These are phyloP conservation scores for Heimioporus sp. DNA, from an alignment of 768 basidiomycete genomes.

Conservation along the genomic window DNA sequence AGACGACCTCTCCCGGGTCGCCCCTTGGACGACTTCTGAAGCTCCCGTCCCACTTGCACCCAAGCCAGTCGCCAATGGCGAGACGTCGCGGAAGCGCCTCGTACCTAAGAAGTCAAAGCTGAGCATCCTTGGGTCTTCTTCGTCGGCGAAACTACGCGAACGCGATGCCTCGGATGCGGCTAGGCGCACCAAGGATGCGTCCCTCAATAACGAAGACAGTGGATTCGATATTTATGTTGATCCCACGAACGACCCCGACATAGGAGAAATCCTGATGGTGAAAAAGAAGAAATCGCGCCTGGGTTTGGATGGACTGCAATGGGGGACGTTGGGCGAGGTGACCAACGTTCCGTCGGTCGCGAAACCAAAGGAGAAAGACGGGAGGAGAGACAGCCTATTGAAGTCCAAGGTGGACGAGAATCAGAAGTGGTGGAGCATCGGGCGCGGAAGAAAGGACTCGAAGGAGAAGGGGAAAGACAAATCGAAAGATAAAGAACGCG, in stretches of 20 bases:
- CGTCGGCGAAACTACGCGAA: constrained; percentile 28
- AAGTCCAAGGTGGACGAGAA: constrained; percentile 47
- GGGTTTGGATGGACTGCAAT: constrained; percentile 53
- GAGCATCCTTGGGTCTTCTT: constrained; percentile 36
- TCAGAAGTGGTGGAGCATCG: constrained; percentile 82
- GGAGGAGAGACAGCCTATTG: constrained; percentile 31
- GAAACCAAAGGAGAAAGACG: constrained; percentile 34
- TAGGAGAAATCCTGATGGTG: constrained; percentile 68
- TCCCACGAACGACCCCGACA: constrained; percentile 58
- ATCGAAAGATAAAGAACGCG: constrained; percentile 35
- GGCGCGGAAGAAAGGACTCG: constrained; percentile 69
- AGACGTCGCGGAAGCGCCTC: constrained; percentile 44
- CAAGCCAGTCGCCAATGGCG: constrained; percentile 13
- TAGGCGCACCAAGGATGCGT: constrained; percentile 42
- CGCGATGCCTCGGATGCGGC: constrained; percentile 62
- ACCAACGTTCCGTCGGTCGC: constrained; percentile 48
- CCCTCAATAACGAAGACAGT: constrained; percentile 30
- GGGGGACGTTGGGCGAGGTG: constrained; percentile 58
- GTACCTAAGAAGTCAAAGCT: constrained; percentile 77
- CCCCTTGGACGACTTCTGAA: constrained; percentile 20
- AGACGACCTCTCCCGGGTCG: constrained; percentile 25
- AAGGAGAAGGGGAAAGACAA: constrained; percentile 61
- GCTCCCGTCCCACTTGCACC: constrained; percentile 28
- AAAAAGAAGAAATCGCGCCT: constrained; percentile 74
- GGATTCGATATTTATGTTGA: constrained; percentile 76